Evolutionary conservation across 768 basidiomycete species (phyloP).

Genomic region (Serendipita sp.): DNA sequence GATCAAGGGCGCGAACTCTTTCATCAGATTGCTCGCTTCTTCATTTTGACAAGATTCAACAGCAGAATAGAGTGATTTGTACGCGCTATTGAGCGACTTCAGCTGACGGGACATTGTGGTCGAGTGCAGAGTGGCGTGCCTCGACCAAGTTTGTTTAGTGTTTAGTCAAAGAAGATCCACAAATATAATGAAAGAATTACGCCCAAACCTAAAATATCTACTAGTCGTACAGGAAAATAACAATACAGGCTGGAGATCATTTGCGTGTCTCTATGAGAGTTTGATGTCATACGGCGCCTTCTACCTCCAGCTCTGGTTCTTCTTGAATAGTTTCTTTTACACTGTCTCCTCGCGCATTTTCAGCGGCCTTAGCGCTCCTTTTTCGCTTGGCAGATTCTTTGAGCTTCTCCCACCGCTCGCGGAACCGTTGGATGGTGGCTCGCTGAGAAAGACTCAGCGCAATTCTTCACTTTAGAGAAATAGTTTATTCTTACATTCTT

Average conservation of each 20-base stretch:
- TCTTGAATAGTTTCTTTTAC: conserved; percentile 56
- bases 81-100: too few species aligned
- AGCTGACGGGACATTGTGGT: too few species aligned
- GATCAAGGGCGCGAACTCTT: neutral
- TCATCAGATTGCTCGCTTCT: neutral
- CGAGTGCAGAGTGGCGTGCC: too few species aligned
- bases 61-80: too few species aligned
- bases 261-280: too few species aligned
- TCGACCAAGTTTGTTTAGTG: too few species aligned
- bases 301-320: conserved; percentile 40
- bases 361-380: conserved; percentile 53
- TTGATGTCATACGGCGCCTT: neutral
- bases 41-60: neutral
- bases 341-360: conserved; percentile 29
- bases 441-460: conserved; percentile 30
- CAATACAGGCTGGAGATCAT: too few species aligned
- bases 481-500: conserved; percentile 45
- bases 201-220: too few species aligned
- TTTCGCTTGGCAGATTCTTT: conserved; percentile 80
- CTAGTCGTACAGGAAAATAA: too few species aligned
- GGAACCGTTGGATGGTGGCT: conserved; percentile 66
- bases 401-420: conserved; percentile 78
- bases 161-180: too few species aligned
- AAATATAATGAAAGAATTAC: too few species aligned
- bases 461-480: neutral